Base-by-base conservation (phyloP, 495 filamentous ascomycete genomes). In the Penicillium pancosmium region DNA sequence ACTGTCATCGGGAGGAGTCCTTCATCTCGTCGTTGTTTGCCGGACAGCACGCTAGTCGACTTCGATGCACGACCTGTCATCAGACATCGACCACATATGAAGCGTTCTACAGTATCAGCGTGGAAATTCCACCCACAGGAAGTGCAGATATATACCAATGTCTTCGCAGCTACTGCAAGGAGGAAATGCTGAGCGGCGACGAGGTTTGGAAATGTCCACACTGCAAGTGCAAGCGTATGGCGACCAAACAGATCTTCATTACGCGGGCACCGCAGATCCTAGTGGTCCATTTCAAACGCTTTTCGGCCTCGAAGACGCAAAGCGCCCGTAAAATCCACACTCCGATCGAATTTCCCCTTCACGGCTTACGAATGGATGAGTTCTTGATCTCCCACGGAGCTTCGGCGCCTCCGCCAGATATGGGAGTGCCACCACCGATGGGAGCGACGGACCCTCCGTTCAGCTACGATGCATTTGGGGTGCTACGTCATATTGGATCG, bases 231-330 rank as follows among this genome's bases (percentile, higher is more conserved):
- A 78, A 83, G 54, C 80, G 87, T 12, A 86, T 87, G 59, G 88
- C 88, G 11, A 89, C 81, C 12, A 91, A 90, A 59, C 84, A 86
- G 57, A 86, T 91, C 56, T 88, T 86, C 35, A 84, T 91, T 59
- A 90, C 88, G 16, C 83, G 88, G 8, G 85, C 87, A 1, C 88
- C 88, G 0, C 81, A 88, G 50, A 84, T 86, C 62, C 74, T 91
- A 5, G 86, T 91, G n/a, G 75, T 91, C 6, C 88, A 91, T 61
- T 86, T 91, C 67, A 91, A 91, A 68, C 86, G 88, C 31, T 91
- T 91, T 67, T 81, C 81, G 3, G 80, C 84, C 7, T 80, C 76
- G 9, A 82, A 83, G 67, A 77, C 76, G 15, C 75, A 88, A 54
- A 74, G 72, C 34, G 79, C 84, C 25, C 81, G 77, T 23, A 91